Conservation (phyloP, 83 land plant species). For the Picea abies region DNA sequence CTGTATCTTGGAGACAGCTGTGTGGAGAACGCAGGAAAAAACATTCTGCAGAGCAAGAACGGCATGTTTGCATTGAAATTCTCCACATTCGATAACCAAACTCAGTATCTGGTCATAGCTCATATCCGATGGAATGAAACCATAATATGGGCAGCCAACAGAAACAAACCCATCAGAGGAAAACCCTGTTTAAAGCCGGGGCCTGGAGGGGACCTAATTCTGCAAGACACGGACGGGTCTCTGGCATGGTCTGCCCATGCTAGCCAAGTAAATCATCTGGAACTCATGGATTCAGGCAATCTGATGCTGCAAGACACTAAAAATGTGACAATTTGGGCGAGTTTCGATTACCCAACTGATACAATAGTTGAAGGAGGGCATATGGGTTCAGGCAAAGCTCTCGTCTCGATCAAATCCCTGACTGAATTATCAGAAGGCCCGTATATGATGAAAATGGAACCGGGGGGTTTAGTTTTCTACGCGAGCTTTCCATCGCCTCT, state of each 20-base stretch:
- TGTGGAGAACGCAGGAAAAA: not conserved
- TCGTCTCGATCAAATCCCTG: not conserved
- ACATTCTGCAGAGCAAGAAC: slow-evolving; percentile 2
- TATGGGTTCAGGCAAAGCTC: not conserved
- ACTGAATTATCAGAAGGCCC: slow-evolving; percentile 8
- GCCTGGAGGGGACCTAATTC: not conserved
- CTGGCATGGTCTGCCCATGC: slow-evolving; percentile 9
- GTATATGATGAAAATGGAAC: not conserved
- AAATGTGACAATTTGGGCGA: not conserved
- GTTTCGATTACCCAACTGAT: slow-evolving; percentile 14
- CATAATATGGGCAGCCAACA: slow-evolving; percentile 10
- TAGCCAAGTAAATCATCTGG: not conserved
- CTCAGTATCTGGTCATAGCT: slow-evolving; percentile 5
- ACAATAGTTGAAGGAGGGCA: slow-evolving; percentile 9
- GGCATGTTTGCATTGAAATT: slow-evolving; percentile 15
- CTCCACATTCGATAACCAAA: slow-evolving; percentile 2
- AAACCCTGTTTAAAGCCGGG: slow-evolving; percentile 7
- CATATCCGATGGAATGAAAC: not conserved
- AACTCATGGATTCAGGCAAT: not conserved
- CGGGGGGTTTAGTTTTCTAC: not conserved
- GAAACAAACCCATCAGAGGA: slow-evolving; percentile 5
- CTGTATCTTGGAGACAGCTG: not conserved
- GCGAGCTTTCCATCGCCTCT: slow-evolving; percentile 5
- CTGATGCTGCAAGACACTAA: not conserved
- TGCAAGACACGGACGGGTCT: not conserved